These are phyloP conservation scores for Cinnamomum micranthum DNA, from an alignment of 164 flowering plant genomes.

Conservation along the genomic window DNA sequence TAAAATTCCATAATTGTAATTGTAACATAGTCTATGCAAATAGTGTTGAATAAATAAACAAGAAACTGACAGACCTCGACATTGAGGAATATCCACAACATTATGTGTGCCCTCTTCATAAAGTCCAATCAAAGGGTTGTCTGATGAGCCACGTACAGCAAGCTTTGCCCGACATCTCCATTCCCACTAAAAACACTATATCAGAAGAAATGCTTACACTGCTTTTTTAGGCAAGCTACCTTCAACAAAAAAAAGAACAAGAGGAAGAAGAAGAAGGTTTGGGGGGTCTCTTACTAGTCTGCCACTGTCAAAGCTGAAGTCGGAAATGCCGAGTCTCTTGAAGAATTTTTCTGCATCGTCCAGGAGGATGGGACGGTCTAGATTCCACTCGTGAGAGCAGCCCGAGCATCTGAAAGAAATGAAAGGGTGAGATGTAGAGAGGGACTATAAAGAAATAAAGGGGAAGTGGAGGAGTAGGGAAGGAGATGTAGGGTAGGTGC, in stretches of 20 bases:
- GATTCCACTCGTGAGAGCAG: conserved; percentile 69
- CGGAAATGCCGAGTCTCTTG: conserved; percentile 45
- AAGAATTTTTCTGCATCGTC: conserved; percentile 64
- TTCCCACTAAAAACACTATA: conserved; percentile 54
- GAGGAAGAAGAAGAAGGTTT: background rate
- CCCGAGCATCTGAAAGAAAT: conserved; percentile 75
- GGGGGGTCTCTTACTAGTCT: conserved; percentile 44
- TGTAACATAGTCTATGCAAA: background rate
- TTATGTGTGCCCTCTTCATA: conserved; percentile 87
- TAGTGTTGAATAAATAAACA: background rate
- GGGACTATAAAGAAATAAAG: background rate
- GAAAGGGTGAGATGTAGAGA: background rate
- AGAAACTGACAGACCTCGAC: conserved; percentile 52
- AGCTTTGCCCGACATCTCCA: conserved; percentile 98
- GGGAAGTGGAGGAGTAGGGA: background rate
- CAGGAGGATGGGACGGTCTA: conserved; percentile 61
- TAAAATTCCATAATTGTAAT: too few species aligned
- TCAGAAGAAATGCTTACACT: conserved; percentile 1
- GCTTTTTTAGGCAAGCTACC: background rate
- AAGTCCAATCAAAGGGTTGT: conserved; percentile 68
- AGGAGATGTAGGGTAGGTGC: background rate
- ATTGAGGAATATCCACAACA: conserved; percentile 81
- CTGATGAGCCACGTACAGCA: conserved; percentile 78
- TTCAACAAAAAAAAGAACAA: too few species aligned
- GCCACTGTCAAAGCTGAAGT: conserved; percentile 63